Evolutionary conservation across 768 basidiomycete species (phyloP).

Genomic region (Phanerodontia chrysosporium): DNA sequence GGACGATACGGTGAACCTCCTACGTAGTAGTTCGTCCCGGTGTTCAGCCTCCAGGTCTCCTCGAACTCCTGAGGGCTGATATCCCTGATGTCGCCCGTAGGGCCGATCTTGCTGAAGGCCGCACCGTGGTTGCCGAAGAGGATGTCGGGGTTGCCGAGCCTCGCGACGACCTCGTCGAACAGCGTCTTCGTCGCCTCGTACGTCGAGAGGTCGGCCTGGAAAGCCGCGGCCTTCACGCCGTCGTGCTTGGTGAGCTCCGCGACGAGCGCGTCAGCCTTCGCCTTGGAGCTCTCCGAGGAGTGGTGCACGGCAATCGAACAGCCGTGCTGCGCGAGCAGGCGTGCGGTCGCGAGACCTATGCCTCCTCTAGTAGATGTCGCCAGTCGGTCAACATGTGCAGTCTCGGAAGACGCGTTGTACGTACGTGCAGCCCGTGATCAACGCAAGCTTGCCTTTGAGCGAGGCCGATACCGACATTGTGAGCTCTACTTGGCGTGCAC

Average conservation of each 20-base stretch:
- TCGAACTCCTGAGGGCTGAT: slow-evolving; percentile 42
- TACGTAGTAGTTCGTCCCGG: slow-evolving; percentile 44
- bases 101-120: slow-evolving; percentile 38
- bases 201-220: slow-evolving; percentile 45
- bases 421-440: slow-evolving; percentile 38
- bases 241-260: slow-evolving; percentile 26
- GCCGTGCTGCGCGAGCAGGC: slow-evolving; percentile 40
- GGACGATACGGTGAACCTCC: slow-evolving; percentile 9
- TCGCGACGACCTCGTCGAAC: slow-evolving; percentile 37
- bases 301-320: slow-evolving; percentile 48
- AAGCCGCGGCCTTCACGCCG: slow-evolving; percentile 37
- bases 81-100: slow-evolving; percentile 41
- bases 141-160: slow-evolving; percentile 46
- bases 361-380: slow-evolving; percentile 38
- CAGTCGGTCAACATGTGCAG: neutral
- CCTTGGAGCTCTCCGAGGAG: slow-evolving; percentile 31
- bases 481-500: too few species aligned
- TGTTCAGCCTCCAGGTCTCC: slow-evolving; percentile 42
- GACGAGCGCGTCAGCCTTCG: slow-evolving; percentile 37
- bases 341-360: slow-evolving; percentile 48
- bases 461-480: neutral
- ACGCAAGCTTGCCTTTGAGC: slow-evolving; percentile 29
- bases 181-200: slow-evolving; percentile 43
- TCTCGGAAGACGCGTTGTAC: slow-evolving; percentile 8
- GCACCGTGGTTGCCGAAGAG: slow-evolving; percentile 50